Percentiles rank a stretch among this genome's conserved stretches.
Evolutionary conservation across 208 protist species (phyloP).

Genomic region (Porcisia hertigi): DNA sequence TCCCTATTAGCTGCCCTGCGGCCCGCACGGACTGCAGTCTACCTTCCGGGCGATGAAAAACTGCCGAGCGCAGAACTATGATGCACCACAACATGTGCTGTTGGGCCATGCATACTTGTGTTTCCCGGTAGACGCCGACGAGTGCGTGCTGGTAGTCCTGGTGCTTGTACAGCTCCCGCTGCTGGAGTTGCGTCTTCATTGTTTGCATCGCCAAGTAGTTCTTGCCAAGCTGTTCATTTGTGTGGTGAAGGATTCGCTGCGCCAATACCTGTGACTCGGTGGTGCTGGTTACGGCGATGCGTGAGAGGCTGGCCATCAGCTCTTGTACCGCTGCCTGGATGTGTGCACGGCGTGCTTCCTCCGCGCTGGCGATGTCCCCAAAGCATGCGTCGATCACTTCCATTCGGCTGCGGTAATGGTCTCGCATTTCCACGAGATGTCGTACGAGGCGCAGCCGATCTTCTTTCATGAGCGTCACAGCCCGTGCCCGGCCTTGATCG

Average conservation of each 20-base stretch:
- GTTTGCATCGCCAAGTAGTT: constrained; percentile 58
- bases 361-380: constrained; percentile 37
- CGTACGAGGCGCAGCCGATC: constrained; percentile 59
- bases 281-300: constrained; percentile 74
- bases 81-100: constrained; percentile 53
- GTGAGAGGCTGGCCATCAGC: constrained; percentile 63
- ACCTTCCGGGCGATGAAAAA: constrained; percentile 56
- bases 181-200: constrained; percentile 59
- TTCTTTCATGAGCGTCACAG: constrained; percentile 41
- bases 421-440: constrained; percentile 39
- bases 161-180: constrained; percentile 71
- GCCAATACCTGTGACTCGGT: constrained; percentile 77
- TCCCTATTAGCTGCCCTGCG: constrained; percentile 34
- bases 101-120: constrained; percentile 46
- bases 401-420: constrained; percentile 39
- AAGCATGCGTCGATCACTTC: constrained; percentile 39
- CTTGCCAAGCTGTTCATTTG: constrained; percentile 64
- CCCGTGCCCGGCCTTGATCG: constrained; percentile 35
- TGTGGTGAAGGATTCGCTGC: constrained; percentile 75
- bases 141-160: constrained; percentile 52
- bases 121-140: constrained; percentile 45
- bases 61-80: constrained; percentile 52
- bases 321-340: constrained; percentile 48
- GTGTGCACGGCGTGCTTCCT: constrained; percentile 46
- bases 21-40: constrained; percentile 44